Base-by-base conservation (phyloP, 2,329 filamentous ascomycete species). In the Beauveria asiatica region DNA sequence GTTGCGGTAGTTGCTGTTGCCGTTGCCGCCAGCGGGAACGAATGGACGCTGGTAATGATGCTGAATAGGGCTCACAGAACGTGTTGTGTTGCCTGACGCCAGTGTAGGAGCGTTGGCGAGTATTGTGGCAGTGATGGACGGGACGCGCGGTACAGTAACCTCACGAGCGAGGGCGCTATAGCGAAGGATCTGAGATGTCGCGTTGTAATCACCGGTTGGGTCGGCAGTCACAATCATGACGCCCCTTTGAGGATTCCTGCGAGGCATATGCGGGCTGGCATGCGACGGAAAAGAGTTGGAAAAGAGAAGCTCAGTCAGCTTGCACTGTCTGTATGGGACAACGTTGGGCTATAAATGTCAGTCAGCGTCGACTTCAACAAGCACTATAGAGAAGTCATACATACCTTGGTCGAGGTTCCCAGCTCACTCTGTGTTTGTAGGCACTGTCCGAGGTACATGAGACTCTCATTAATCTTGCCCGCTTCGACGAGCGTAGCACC, bases 391-490 rank as follows among this genome's bases (percentile, higher is more conserved):
- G n/a, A 8, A 6, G 10, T 62, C 70, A 51, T 78, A 90, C 70
- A 51, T 78, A 90, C 89, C 82, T 90, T 93, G 70, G 82, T 84
- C 13, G 85, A 86, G 64, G 80, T 86, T 48, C 87, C 86, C 37
- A 86, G 81, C 67, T 93, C 90, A 62, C 88, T 92, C 72, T 97
- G 93, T 81, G 96, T 93, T 71, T 97, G 93, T 67, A 99, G 82
- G 70, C 94, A 99, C 70, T 97, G 94, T 0, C 94, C 94, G 1
- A 99, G 82, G 71, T 97, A 97, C 94, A 99, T 99, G 70, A 99
- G 77, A 69, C 90, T 96, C 73, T 97, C 92, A 69, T 99, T 99
- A 72, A 99, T 99, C 76, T 97, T 97, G 57, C 94, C 94, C 41
- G 93, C 94, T 76, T 99, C 94, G 0, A 89, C 93, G 16, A 99